Base-by-base conservation (phyloP, 768 basidiomycete genomes). In the Tricholoma sp. region DNA sequence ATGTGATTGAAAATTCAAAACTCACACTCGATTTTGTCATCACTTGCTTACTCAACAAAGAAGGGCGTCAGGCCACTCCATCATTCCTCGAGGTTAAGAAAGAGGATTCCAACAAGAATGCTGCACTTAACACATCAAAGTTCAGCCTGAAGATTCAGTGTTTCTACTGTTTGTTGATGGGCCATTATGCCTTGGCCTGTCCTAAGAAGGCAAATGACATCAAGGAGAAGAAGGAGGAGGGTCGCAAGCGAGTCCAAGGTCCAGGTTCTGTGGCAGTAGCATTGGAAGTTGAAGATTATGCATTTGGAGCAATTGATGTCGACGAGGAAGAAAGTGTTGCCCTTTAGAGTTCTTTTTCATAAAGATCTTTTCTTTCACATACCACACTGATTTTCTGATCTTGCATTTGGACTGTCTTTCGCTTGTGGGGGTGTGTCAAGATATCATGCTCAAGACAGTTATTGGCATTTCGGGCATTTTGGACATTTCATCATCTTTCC, bases 11-110 rank as follows among this genome's bases (percentile, higher is more conserved):
- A 3, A 39, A 56, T 24, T 34, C 45, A 11, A 17, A 55, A n/a
- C 59, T 65, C 48, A 57, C 55, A 18, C 53, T 63, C 24, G 58
- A 65, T 12, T 59, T 59, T 44, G 58, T 63, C 18, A 61, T 61
- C 37, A 49, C 36, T 4, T 51, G 54, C 17, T 52, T 65, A 9
- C 56, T 59, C 7, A 65, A 65, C 36, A 47, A 65, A 37, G 63
- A 64, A 59, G 28, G 56, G 36, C 56, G 52, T 6, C 58, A 59
- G 17, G 39, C 6, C 39, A 4, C 11, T 6, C 10, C n/a, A 11
- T 3, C 7, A 6, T 6, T 4, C 17, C 15, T 17, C 11, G 39
- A 41, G 39, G n/a, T 41, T 17, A 41, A 41, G 15, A 41, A 41
- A 17, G 39, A 41, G 11, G 39, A 41, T n/a, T 11, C 39, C 17